Conservation (phyloP, 805 yeast species). For the Spathaspora girioi region DNA sequence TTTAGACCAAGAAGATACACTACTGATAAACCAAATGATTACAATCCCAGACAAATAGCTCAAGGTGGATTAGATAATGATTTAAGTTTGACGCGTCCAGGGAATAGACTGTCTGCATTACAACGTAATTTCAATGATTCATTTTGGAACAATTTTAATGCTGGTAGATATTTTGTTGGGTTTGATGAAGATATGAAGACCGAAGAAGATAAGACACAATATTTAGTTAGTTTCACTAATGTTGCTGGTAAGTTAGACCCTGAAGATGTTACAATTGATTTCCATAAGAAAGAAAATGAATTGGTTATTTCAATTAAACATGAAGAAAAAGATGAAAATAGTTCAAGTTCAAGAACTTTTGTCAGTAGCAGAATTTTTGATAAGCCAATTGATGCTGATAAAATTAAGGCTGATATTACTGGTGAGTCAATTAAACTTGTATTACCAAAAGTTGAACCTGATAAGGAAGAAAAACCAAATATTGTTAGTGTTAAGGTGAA, state of each 20-base stretch:
- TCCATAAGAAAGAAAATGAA: slow-evolving; percentile 19
- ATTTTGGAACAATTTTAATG: slow-evolving; percentile 7
- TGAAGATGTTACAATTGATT: slow-evolving; percentile 21
- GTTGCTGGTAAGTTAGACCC: slow-evolving; percentile 11
- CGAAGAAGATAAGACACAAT: slow-evolving; percentile 21
- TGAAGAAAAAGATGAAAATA: slow-evolving; percentile 11
- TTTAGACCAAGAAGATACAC: slow-evolving; percentile 10
- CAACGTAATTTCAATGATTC: slow-evolving; percentile 3
- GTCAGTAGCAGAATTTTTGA: slow-evolving; percentile 19
- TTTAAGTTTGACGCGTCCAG: not conserved
- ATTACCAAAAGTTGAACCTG: slow-evolving; percentile 16
- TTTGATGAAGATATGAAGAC: slow-evolving; percentile 18
- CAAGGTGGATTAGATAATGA: not conserved
- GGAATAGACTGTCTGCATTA: not conserved
- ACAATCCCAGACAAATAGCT: slow-evolving; percentile 6
- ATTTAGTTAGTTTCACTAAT: slow-evolving; percentile 15
- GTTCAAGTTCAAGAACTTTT: slow-evolving; percentile 12
- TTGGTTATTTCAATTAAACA: slow-evolving; percentile 15
- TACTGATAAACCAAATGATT: slow-evolving; percentile 2
- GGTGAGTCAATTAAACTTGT: slow-evolving; percentile 16
- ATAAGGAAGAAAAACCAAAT: slow-evolving; percentile 2
- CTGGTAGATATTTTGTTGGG: slow-evolving; percentile 7
- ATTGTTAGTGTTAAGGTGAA: slow-evolving; percentile 1
- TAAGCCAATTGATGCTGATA: slow-evolving; percentile 19
- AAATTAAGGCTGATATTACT: slow-evolving; percentile 17